phyloP scores from a whole-genome alignment of 805 yeast species.

The Saccharomycopsis sp. region DNA sequence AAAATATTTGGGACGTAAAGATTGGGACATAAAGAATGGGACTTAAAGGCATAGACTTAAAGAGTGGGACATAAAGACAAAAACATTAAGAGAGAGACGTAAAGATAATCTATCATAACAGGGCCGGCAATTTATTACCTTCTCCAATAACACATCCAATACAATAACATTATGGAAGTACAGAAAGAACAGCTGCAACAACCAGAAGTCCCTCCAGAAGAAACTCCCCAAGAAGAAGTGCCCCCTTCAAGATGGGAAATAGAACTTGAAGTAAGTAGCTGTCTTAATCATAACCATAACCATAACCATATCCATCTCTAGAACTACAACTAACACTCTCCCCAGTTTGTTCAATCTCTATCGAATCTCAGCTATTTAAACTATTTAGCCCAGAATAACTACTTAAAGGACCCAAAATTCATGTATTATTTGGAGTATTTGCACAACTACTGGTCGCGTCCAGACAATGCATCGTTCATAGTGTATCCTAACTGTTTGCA shows the following conservation, averaged over 20 bases:
- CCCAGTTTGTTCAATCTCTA: slow-evolving; percentile 65
- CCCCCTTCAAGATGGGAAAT: slow-evolving; percentile 77
- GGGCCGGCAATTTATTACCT: too few species aligned
- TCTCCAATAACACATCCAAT: too few species aligned
- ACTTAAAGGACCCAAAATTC: slow-evolving; percentile 54
- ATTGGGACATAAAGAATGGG: too few species aligned
- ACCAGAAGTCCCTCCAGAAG: neutral
- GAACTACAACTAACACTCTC: neutral
- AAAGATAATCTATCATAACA: too few species aligned
- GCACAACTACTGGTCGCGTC: slow-evolving; percentile 62
- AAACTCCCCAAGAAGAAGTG: slow-evolving; percentile 8
- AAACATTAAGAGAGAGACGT: too few species aligned
- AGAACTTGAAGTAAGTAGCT: slow-evolving; percentile 51
- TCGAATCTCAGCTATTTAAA: slow-evolving; percentile 71
- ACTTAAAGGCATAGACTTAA: too few species aligned
- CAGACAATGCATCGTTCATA: slow-evolving; percentile 55
- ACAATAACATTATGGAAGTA: too few species aligned
- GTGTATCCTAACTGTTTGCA: slow-evolving; percentile 75
- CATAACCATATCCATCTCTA: too few species aligned
- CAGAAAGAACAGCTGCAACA: too few species aligned
- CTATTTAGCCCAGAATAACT: slow-evolving; percentile 67
- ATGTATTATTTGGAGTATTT: slow-evolving; percentile 61
- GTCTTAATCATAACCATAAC: too few species aligned
- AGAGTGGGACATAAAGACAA: too few species aligned
- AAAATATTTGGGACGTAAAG: too few species aligned